A percentile compares a stretch with the other conserved stretches of the same genome.
Evolutionary conservation across 352 stramenopile species (phyloP).

Genomic region (Phytopythium kandeliae): DNA sequence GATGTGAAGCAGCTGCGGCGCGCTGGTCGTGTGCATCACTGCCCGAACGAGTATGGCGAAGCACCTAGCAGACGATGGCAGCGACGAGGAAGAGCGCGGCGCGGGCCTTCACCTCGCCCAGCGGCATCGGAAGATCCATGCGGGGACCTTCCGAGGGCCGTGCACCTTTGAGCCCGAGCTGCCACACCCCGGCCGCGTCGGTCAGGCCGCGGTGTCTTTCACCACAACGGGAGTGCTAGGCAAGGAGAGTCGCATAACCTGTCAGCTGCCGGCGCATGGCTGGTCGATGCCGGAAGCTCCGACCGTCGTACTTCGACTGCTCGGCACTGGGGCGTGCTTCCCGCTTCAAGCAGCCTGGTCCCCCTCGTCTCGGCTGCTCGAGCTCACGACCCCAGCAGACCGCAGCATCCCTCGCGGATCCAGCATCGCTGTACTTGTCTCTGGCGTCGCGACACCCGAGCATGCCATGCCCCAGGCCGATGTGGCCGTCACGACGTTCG

Average conservation of each 20-base stretch:
- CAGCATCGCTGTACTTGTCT: conserved; percentile 35
- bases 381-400: conserved; percentile 47
- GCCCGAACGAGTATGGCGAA: background rate
- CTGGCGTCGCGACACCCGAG: conserved; percentile 50
- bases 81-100: conserved; percentile 38
- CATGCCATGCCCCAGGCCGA: conserved; percentile 40
- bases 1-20: no score
- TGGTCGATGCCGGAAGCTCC: conserved; percentile 38
- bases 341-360: conserved; percentile 31
- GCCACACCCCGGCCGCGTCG: conserved; percentile 36
- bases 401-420: conserved; percentile 29
- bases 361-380: conserved; percentile 25
- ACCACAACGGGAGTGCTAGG: conserved; percentile 28
- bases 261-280: conserved; percentile 46
- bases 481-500: conserved; percentile 46
- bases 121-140: conserved; percentile 50
- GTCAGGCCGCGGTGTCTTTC: conserved; percentile 48
- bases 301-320: conserved; percentile 28
- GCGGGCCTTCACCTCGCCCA: conserved; percentile 65
- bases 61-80: background rate
- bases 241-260: conserved; percentile 40
- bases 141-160: conserved; percentile 40
- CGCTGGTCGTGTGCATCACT: no score
- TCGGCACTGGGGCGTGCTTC: conserved; percentile 10
- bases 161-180: conserved; percentile 39